These are phyloP conservation scores for Aristolochia fimbriata DNA, from an alignment of 164 flowering plant genomes.

Conservation along the genomic window DNA sequence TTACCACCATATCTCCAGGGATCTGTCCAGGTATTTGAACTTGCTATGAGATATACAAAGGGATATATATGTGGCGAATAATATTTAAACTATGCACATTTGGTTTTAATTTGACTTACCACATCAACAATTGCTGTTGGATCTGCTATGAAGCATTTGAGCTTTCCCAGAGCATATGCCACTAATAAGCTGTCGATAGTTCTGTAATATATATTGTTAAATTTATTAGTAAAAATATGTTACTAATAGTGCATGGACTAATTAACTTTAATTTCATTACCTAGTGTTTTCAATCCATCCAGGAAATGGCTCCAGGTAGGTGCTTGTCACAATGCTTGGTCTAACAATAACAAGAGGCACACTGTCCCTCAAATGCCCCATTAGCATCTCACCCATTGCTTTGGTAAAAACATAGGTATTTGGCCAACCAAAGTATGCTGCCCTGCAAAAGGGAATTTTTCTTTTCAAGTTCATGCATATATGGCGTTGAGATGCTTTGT, in stretches of 20 bases:
- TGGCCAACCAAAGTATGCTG: constrained; percentile 42
- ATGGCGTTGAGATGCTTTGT: too few species aligned
- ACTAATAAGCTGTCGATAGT: constrained; percentile 1
- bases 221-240: neutral
- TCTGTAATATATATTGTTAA: neutral
- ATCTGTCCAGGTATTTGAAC: too few species aligned
- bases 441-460: constrained; percentile 12
- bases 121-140: constrained; percentile 1
- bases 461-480: too few species aligned
- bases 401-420: constrained; percentile 42
- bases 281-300: constrained; percentile 48
- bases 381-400: constrained; percentile 38
- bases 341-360: constrained; percentile 29
- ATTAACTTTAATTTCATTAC: constrained; percentile 13
- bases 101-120: neutral
- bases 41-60: too few species aligned
- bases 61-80: too few species aligned
- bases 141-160: neutral
- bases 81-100: neutral
- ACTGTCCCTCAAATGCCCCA: constrained; percentile 17
- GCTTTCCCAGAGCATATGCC: neutral
- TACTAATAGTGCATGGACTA: too few species aligned
- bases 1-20: constrained; percentile 88
- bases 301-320: constrained; percentile 35
- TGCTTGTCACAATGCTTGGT: constrained; percentile 32